These are phyloP conservation scores for Coprinopsis marcescibilis DNA, from an alignment of 768 basidiomycete genomes.

Conservation along the genomic window DNA sequence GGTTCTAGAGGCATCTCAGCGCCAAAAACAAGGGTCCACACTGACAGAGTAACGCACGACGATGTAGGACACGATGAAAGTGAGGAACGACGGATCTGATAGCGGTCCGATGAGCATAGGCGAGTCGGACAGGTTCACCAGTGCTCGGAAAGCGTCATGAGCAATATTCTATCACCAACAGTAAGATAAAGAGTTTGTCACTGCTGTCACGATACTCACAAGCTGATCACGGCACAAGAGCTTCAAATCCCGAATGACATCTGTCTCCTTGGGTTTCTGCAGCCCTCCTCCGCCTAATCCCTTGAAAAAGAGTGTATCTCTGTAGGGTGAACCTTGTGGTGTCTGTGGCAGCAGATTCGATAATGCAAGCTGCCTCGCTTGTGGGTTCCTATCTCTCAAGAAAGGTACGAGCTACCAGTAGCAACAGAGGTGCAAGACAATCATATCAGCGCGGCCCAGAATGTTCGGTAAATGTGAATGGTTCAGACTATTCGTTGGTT, in stretches of 20 bases:
- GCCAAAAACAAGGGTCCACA: constrained; percentile 11
- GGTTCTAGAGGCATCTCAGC: constrained; percentile 56
- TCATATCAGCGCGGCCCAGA: too few relatives aligned
- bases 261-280: constrained; percentile 54
- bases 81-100: constrained; percentile 67
- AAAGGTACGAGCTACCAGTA: constrained; percentile 86
- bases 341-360: constrained; percentile 81
- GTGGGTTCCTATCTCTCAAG: constrained; percentile 78
- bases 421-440: too few relatives aligned
- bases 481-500: neutral
- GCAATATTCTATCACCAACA: constrained; percentile 61
- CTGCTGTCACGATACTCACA: constrained; percentile 34
- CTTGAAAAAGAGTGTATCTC: constrained; percentile 64
- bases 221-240: constrained; percentile 84
- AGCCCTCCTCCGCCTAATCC: constrained; percentile 54
- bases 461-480: constrained; percentile 1
- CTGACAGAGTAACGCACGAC: constrained; percentile 48
- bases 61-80: constrained; percentile 85
- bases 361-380: constrained; percentile 83
- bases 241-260: constrained; percentile 76
- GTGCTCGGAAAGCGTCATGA: constrained; percentile 90
- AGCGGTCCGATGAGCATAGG: constrained; percentile 59
- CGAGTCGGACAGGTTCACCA: constrained; percentile 91
- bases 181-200: neutral
- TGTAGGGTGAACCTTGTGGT: constrained; percentile 59